phyloP scores from a whole-genome alignment of 306 rosid genomes.

The Begonia peltatifolia region DNA sequence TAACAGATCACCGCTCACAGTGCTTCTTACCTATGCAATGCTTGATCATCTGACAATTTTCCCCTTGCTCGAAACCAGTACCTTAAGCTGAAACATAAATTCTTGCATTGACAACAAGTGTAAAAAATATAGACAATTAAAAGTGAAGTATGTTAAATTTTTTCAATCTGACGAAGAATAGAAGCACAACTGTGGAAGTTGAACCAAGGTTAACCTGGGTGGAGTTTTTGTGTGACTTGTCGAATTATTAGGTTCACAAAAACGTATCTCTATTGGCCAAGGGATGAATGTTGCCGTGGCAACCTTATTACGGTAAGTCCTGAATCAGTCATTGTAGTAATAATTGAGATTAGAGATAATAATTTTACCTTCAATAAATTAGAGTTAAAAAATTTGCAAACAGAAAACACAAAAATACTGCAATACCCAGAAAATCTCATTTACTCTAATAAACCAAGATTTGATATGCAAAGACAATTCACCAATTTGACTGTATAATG shows the following conservation, averaged over 20 bases:
- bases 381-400: too few species aligned
- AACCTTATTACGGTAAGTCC: slow-evolving; percentile 87
- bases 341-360: slow-evolving; percentile 5
- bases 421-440: too few species aligned
- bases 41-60: slow-evolving; percentile 88
- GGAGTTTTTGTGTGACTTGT: slow-evolving; percentile 81
- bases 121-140: slow-evolving; percentile 3
- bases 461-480: too few species aligned
- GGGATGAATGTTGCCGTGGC: slow-evolving; percentile 55
- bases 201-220: slow-evolving; percentile 44
- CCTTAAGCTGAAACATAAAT: slow-evolving; percentile 50
- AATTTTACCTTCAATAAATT: too few species aligned
- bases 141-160: not conserved
- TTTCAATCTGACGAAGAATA: too few species aligned
- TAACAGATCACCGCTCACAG: not conserved
- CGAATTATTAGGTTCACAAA: slow-evolving; percentile 63
- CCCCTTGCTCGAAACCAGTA: slow-evolving; percentile 94
- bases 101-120: not conserved
- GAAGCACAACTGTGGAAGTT: too few species aligned
- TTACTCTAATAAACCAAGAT: too few species aligned
- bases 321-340: slow-evolving; percentile 20
- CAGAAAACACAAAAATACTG: too few species aligned
- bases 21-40: slow-evolving; percentile 68
- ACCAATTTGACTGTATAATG: too few species aligned
- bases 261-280: slow-evolving; percentile 95